A percentile compares a stretch with the other conserved stretches of the same genome.
These are phyloP conservation scores for Tuber borchii DNA, from an alignment of 495 filamentous ascomycete species.

Conservation along the genomic window DNA sequence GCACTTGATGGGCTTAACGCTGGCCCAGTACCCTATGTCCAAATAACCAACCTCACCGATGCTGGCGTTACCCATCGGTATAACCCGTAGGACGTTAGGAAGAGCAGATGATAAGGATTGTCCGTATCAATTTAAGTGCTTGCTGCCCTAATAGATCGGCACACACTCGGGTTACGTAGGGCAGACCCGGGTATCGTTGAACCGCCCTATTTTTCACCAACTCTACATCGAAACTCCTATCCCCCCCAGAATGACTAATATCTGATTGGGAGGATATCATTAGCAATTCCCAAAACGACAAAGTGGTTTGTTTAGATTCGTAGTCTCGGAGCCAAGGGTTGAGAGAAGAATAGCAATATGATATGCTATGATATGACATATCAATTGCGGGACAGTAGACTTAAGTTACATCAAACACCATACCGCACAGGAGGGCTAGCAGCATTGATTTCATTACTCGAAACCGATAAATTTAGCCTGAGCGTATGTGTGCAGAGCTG, in stretches of 20 bases:
- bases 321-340: background rate
- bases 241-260: conserved; percentile 53
- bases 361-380: conserved; percentile 2
- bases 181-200: conserved; percentile 44
- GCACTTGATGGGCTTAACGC: conserved; percentile 43
- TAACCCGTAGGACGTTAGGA: conserved; percentile 48
- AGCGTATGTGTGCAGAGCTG: conserved; percentile 10
- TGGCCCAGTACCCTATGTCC: conserved; percentile 47
- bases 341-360: background rate
- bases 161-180: conserved; percentile 44
- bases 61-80: conserved; percentile 32
- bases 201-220: conserved; percentile 54
- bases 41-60: conserved; percentile 45
- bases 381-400: background rate
- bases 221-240: conserved; percentile 54
- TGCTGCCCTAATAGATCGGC: conserved; percentile 46
- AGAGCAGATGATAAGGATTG: conserved; percentile 46
- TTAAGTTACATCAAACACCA: conserved; percentile 52
- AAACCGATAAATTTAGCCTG: conserved; percentile 41
- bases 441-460: conserved; percentile 47
- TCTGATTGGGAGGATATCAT: conserved; percentile 43
- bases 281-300: background rate
- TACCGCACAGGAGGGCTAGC: conserved; percentile 51
- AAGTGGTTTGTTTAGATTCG: background rate
- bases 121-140: conserved; percentile 44